Evolutionary conservation across 805 yeast genomes (phyloP).

Genomic region (Peterozyma toletana): DNA sequence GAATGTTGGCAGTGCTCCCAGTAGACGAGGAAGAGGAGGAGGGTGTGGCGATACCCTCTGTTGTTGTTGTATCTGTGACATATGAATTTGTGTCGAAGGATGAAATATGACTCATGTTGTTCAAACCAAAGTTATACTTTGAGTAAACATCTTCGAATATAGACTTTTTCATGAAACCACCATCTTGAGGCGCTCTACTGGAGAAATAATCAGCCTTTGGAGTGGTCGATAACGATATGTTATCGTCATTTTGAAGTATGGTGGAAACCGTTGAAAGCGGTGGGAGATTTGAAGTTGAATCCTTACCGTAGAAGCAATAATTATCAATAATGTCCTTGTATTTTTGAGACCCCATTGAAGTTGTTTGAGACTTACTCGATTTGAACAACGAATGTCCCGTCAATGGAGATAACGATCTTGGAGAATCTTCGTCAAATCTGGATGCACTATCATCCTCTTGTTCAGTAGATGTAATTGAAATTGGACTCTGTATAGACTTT

Average conservation of each 20-base stretch:
- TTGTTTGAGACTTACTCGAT: conserved; percentile 13
- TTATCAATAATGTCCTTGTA: conserved; percentile 51
- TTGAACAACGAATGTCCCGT: neutral
- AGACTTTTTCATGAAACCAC: neutral
- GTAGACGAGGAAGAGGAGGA: too few species aligned
- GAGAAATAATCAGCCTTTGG: neutral
- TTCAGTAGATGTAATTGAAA: conserved; percentile 10
- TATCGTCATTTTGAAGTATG: neutral
- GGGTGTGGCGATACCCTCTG: too few species aligned
- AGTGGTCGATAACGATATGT: neutral
- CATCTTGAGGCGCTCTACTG: neutral
- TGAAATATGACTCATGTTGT: neutral
- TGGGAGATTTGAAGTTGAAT: neutral
- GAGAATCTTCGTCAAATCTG: neutral
- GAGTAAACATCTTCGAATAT: too few species aligned
- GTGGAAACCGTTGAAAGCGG: neutral
- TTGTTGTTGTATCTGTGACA: too few species aligned
- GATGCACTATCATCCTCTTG: neutral
- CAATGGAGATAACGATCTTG: neutral
- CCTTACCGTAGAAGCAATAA: conserved; percentile 44
- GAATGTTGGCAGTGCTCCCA: too few species aligned
- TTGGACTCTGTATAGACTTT: conserved; percentile 10
- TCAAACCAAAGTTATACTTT: neutral
- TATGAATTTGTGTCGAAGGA: neutral
- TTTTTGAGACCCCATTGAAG: conserved; percentile 38